Evolutionary conservation across 2,329 filamentous ascomycete genomes (phyloP), one percentile per base, ranked within the genome.

Genomic region (Aspergillus sclerotialis): DNA sequence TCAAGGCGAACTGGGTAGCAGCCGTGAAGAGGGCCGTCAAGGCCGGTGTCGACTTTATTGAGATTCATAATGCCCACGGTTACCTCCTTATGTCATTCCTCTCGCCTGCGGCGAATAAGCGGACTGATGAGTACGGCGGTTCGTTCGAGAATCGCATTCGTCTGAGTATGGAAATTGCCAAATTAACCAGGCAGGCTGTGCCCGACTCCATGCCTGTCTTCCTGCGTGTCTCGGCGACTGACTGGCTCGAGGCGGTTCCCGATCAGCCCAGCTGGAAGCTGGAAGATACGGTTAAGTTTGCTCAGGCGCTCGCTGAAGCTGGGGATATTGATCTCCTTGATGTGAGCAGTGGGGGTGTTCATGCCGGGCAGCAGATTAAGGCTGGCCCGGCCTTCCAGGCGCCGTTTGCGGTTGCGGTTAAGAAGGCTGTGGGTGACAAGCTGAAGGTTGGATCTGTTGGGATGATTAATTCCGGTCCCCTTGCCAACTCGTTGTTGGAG

Each of bases 311-410:
- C 1, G 82, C 84, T 0, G 75, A 73, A 0, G 68, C 72, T 9
- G 89, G 89, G 18, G 45, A 49, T 5, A 73, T 94, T 28, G 89
- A 95, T 56, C 67, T 94, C 11, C 70, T 94, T 18, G 89, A 95
- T 56, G 77, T 94, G 37, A 87, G 80, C 48, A 80, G 79, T 1
- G 86, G 80, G 21, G 89, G 84, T 25, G 83, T 84, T 55, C 74
- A 78, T 54, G 60, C 68, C 23, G 49, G 49, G 12, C 63, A 67
- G 45, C 60, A 64, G 40, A 55, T 67, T 36, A 51, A 51, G 26
- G 50, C 50, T 9, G 72, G 75, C 28, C 77, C 80, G 1, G 81
- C 70, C 0, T 90, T 84, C 68, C 88, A 94, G 66, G 73, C 80
- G 14, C 76, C 80, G 26, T 76, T 92, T 35, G 82, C 86, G 0